Evolutionary conservation across 176 grass and related monocot species (phyloP).

Genomic region (Oryza australiensis): DNA sequence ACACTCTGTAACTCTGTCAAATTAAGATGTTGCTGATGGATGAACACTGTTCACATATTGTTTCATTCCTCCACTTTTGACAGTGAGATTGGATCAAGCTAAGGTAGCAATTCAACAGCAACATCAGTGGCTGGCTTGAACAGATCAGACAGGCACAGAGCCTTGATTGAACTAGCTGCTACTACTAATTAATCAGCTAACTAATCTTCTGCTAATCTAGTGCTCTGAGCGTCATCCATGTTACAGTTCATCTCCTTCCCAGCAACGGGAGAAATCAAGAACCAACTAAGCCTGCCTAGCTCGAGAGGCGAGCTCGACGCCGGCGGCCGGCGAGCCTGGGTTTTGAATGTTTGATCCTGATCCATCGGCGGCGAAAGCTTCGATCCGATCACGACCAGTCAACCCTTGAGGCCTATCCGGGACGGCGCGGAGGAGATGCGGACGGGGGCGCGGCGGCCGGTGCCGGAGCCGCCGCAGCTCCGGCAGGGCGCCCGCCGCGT

Average conservation of each 20-base stretch:
- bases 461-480: constrained; percentile 80
- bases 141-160: neutral
- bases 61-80: neutral
- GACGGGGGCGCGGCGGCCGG: constrained; percentile 54
- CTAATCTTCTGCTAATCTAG: neutral
- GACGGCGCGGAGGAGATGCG: constrained; percentile 23
- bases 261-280: too few relatives aligned
- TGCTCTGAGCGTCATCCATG: neutral
- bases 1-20: neutral
- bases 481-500: constrained; percentile 63
- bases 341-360: too few relatives aligned
- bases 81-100: neutral
- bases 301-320: too few relatives aligned
- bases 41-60: neutral
- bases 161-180: neutral
- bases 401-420: neutral
- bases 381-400: too few relatives aligned
- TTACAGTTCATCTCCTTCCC: too few relatives aligned
- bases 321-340: too few relatives aligned
- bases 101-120: neutral
- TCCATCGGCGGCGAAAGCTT: too few relatives aligned
- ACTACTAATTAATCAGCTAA: neutral
- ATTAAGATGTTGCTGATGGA: neutral
- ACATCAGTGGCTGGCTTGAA: neutral
- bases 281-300: too few relatives aligned